Evolutionary conservation across 192 early-diverging fungal species (phyloP).

Genomic region (Coemansia sp.): DNA sequence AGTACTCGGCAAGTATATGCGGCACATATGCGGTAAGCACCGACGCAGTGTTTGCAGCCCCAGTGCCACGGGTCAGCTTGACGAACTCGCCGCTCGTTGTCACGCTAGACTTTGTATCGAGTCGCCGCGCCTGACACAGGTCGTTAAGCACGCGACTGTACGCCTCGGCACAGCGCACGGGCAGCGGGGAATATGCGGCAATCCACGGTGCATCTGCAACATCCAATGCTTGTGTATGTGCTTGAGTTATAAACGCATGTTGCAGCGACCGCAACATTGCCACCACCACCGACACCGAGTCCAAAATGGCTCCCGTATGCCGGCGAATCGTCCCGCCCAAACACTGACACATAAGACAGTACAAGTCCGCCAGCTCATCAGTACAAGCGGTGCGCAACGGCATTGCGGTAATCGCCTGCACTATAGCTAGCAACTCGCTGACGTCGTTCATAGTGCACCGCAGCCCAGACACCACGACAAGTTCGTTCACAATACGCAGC

Average conservation of each 20-base stretch:
- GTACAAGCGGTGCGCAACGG: constrained; percentile 1
- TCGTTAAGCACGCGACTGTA: constrained; percentile 39
- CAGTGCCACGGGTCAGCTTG: constrained; percentile 40
- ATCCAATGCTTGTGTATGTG: constrained; percentile 9
- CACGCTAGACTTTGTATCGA: neutral
- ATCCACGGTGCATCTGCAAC: constrained; percentile 37
- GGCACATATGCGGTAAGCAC: constrained; percentile 31
- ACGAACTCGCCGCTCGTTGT: constrained; percentile 16
- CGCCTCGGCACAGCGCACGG: constrained; percentile 31
- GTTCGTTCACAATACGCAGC: constrained; percentile 23
- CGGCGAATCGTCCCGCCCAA: constrained; percentile 30
- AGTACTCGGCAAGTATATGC: constrained; percentile 48
- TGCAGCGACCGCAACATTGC: constrained; percentile 25
- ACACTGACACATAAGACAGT: constrained; percentile 15
- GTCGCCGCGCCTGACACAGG: constrained; percentile 23
- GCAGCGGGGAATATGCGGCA: constrained; percentile 32
- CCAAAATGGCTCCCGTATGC: constrained; percentile 27
- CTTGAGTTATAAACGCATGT: constrained; percentile 43
- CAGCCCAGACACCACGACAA: constrained; percentile 26
- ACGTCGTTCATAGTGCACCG: constrained; percentile 40
- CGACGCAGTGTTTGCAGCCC: constrained; percentile 27
- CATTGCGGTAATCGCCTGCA: constrained; percentile 13
- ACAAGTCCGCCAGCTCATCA: constrained; percentile 15
- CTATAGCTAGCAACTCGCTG: constrained; percentile 23
- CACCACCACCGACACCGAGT: constrained; percentile 24